Evolutionary conservation across 2,329 filamentous ascomycete species (phyloP), one percentile per base, ranked within the genome.

Genomic region (Colletotrichum shisoi): DNA sequence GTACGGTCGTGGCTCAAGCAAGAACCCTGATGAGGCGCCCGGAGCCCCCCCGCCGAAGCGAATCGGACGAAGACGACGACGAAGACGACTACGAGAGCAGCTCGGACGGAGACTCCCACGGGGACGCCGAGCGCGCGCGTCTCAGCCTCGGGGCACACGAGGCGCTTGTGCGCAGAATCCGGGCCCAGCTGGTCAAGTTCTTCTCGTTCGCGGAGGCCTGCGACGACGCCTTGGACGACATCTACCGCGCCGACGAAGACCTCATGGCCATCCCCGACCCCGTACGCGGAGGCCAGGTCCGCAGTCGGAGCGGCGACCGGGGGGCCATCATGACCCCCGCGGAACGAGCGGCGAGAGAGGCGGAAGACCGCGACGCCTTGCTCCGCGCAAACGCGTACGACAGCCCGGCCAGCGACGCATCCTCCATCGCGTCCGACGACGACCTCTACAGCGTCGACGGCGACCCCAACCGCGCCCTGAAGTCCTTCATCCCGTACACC

Each of bases 401-500:
- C 52, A 21, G 40, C 3, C 21, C 27, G 15, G 8, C 3, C 19
- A 56, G 37, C 21, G 53, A 56, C 12, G 15, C 37, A 1, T 44
- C 53, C 53, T 56, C 53, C 13, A 13, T 42, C 21, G 15, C 39
- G 6, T 56, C 53, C 3, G 17, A 15, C 39, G 24, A 21, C 39
- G 39, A 56, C 24, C 8, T 56, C 1, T 27, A 24, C 40, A 13
- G 21, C 17, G 11, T 13, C 17, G 24, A 15, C 24, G 7, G 17
- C 6, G n/a, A 51, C 24, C 46, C 39, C 8, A 27, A 56, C 39
- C 53, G 53, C 4, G 27, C 44, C 37, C 15, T 44, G 13, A 24
- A n/a, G 21, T 56, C 53, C 19, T 42, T 27, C 21, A 37, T 62
- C 27, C 49, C 58, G 4, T 3, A n/a, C n/a, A 48, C 37, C 37